Evolutionary conservation across 345 rosid genomes (phyloP), one percentile per base, ranked within the genome.

Genomic region (Sonneratia caseolaris): DNA sequence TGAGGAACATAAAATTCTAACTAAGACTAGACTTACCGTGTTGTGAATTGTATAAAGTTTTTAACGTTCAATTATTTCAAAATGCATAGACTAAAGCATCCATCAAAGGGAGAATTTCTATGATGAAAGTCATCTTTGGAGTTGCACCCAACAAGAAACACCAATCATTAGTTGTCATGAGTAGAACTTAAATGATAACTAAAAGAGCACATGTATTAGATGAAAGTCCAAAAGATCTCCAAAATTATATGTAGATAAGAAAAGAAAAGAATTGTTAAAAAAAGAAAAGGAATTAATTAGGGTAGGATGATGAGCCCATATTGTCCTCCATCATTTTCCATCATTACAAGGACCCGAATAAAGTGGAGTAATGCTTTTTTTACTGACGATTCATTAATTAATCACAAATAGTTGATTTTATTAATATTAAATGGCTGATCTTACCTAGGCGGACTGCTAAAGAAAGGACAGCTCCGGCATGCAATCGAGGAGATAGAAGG

Each of bases 401-500:
- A 62, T 35, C 66, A 62, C 66, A 62, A 62, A 62, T 62, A 32
- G 12, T 32, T 62, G 37, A 3, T 62, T 32, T 62, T 32, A 32
- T 13, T 62, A 62, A 62, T 62, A 35, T 62, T 59, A 18, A 24
- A 59, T 59, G 64, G 24, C 22, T 59, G 36, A 59, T 24, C 64
- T n/a, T 24, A 24, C 36, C 64, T 22, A 59, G 22, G 64, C 22
- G 64, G 36, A 59, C 27, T n/a, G 64, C 66, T 62, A 13, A 62
- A 62, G 38, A 62, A 11, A 12, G 6, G 66, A 59, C 64, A 59
- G 21, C 64, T 40, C 18, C 66, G 19, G 38, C 66, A 62, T 62
- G 66, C 37, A 62, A 62, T 62, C 38, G 36, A 13, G 15, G 37
- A 62, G 32, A 62, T 62, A 49, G 81, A 79, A 72, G 78, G 72